Conservation (phyloP, 2,329 filamentous ascomycete genomes). For the Venturia aucupariae region DNA sequence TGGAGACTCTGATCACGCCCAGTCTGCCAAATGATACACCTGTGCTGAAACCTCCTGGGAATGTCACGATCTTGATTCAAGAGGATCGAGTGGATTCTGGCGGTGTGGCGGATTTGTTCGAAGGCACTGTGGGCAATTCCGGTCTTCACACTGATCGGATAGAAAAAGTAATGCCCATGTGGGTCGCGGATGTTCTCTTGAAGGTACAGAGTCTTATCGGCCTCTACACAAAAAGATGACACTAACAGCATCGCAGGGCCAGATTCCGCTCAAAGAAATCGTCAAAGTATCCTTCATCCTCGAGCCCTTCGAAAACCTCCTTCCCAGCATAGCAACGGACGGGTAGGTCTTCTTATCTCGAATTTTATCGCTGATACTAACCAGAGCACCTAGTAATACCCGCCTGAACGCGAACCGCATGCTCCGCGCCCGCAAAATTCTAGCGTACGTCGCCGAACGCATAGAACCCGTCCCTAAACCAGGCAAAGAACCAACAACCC, state of each 20-base stretch:
- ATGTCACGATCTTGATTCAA: conserved; percentile 54
- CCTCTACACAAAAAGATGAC: background rate
- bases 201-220: conserved; percentile 36
- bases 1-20: conserved; percentile 59
- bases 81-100: conserved; percentile 55
- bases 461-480: conserved; percentile 54
- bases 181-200: conserved; percentile 82
- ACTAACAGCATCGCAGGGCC: conserved; percentile 46
- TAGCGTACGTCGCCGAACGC: conserved; percentile 83
- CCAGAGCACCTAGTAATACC: conserved; percentile 51
- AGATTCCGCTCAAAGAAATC: conserved; percentile 77
- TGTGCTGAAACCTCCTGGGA: conserved; percentile 60
- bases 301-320: conserved; percentile 64
- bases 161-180: conserved; percentile 79
- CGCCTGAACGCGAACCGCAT: conserved; percentile 94
- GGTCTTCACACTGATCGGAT: conserved; percentile 68
- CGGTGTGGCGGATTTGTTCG: conserved; percentile 73
- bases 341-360: conserved; percentile 33
- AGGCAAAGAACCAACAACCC: background rate
- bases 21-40: conserved; percentile 66
- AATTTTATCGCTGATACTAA: background rate
- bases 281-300: conserved; percentile 94
- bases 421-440: conserved; percentile 89
- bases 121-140: conserved; percentile 63
- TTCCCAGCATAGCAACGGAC: conserved; percentile 70